Percentiles rank a stretch among this genome's conserved stretches.
Conservation (phyloP, 352 stramenopile genomes). For the Pythium periplocum region DNA sequence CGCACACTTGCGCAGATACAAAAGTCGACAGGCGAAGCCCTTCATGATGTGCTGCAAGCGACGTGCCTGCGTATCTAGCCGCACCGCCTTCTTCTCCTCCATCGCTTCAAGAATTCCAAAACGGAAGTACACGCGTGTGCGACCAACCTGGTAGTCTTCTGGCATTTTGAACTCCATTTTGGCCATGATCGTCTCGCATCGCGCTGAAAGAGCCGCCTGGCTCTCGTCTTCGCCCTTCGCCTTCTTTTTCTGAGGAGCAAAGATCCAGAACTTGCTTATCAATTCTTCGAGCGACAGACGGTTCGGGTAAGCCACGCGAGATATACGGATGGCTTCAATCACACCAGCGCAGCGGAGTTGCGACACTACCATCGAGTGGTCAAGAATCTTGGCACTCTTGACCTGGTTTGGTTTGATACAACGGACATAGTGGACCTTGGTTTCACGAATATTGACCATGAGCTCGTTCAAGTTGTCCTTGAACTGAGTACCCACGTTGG, state of each 20-base stretch:
- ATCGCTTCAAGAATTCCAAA: constrained; percentile 76
- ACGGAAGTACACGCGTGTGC: constrained; percentile 78
- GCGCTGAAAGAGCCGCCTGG: constrained; percentile 33
- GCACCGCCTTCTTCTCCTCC: constrained; percentile 57
- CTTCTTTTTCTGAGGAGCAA: constrained; percentile 34
- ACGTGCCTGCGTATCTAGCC: constrained; percentile 53
- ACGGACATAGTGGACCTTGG: constrained; percentile 97
- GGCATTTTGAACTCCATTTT: constrained; percentile 59
- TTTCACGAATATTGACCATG: constrained; percentile 92
- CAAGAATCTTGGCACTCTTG: constrained; percentile 86
- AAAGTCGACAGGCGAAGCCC: constrained; percentile 50
- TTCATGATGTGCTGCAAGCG: constrained; percentile 71
- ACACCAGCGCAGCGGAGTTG: constrained; percentile 97
- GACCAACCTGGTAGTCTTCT: constrained; percentile 71
- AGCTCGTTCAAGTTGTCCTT: constrained; percentile 91
- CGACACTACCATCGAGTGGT: constrained; percentile 90
- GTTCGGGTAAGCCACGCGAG: constrained; percentile 96
- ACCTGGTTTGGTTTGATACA: constrained; percentile 99
- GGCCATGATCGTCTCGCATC: constrained; percentile 52
- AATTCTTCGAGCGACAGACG: constrained; percentile 87
- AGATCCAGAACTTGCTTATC: constrained; percentile 78
- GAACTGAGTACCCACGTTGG: constrained; percentile 77
- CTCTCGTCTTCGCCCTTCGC: constrained; percentile 2
- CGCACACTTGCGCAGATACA: constrained; percentile 57
- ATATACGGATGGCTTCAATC: constrained; percentile 98